A percentile compares a stretch with the other conserved stretches of the same genome.
phyloP scores from a whole-genome alignment of 2,329 filamentous ascomycete genomes.

The Clonostachys solani region DNA sequence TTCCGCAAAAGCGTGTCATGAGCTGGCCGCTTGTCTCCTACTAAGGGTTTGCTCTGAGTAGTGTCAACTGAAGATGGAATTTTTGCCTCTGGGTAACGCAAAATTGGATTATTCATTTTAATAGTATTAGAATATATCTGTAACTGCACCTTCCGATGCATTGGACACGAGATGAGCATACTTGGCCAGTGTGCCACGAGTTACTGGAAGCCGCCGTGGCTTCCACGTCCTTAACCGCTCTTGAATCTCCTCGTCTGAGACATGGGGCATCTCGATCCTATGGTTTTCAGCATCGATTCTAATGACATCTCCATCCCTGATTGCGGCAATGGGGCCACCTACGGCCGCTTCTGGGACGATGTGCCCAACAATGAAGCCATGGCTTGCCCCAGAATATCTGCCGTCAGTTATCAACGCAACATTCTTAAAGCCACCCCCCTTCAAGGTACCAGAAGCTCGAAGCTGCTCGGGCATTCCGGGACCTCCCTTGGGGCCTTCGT shows the following conservation, averaged over 20 bases:
- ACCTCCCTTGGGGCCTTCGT: constrained; percentile 89
- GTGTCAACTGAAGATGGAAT: too few relatives aligned
- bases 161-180: constrained; percentile 59
- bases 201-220: constrained; percentile 52
- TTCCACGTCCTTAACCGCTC: constrained; percentile 57
- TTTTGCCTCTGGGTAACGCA: too few relatives aligned
- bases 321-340: constrained; percentile 78
- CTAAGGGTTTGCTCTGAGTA: too few relatives aligned
- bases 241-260: constrained; percentile 61
- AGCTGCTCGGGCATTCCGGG: constrained; percentile 95
- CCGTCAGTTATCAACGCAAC: constrained; percentile 72
- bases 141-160: constrained; percentile 56
- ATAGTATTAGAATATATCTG: constrained; percentile 27
- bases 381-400: constrained; percentile 74
- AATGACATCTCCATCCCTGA: constrained; percentile 74
- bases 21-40: too few relatives aligned
- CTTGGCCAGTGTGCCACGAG: constrained; percentile 65
- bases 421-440: constrained; percentile 80
- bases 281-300: constrained; percentile 77
- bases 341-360: constrained; percentile 85
- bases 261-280: constrained; percentile 55
- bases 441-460: constrained; percentile 87
- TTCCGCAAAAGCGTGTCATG: too few relatives aligned
- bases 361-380: constrained; percentile 85
- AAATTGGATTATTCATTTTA: too few relatives aligned